Conservation (phyloP, 2,329 filamentous ascomycete species). For the Penicillium sp. region DNA sequence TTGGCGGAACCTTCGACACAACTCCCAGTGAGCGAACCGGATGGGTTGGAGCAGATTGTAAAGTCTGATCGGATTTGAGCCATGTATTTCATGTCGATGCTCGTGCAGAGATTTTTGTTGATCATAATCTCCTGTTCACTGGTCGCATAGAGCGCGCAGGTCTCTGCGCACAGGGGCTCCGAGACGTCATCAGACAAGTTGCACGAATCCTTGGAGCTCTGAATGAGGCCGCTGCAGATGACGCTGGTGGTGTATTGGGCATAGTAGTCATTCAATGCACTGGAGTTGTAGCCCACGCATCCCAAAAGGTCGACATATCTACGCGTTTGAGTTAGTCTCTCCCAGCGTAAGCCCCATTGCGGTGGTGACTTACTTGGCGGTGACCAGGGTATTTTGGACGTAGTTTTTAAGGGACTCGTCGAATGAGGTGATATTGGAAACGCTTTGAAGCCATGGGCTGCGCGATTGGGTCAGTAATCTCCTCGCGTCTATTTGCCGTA, state of each 20-base stretch:
- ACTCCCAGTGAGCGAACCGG: constrained; percentile 68
- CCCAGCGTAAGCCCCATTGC: neutral
- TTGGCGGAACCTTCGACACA: constrained; percentile 78
- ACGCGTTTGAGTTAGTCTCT: constrained; percentile 13
- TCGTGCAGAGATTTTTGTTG: constrained; percentile 69
- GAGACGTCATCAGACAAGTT: constrained; percentile 62
- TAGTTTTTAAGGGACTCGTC: constrained; percentile 71
- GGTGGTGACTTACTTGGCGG: constrained; percentile 63
- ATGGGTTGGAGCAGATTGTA: constrained; percentile 79
- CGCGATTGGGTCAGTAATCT: constrained; percentile 23
- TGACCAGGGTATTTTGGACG: constrained; percentile 70
- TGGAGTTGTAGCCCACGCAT: constrained; percentile 72
- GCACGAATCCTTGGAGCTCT: constrained; percentile 76
- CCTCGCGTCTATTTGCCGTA: neutral
- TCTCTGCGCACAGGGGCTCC: constrained; percentile 79
- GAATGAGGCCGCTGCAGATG: constrained; percentile 89
- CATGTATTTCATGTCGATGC: constrained; percentile 62
- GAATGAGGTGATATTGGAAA: constrained; percentile 73
- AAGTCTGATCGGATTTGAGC: constrained; percentile 88
- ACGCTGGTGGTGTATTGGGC: constrained; percentile 90
- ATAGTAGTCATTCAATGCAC: constrained; percentile 78
- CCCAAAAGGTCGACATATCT: constrained; percentile 83
- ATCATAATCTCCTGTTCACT: constrained; percentile 84
- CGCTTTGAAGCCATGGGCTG: constrained; percentile 82
- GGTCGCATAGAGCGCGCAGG: constrained; percentile 67